A percentile compares a stretch with the other conserved stretches of the same genome.
Conservation (phyloP, 2,329 filamentous ascomycete genomes). For the Sporothrix pseudoabietina region DNA sequence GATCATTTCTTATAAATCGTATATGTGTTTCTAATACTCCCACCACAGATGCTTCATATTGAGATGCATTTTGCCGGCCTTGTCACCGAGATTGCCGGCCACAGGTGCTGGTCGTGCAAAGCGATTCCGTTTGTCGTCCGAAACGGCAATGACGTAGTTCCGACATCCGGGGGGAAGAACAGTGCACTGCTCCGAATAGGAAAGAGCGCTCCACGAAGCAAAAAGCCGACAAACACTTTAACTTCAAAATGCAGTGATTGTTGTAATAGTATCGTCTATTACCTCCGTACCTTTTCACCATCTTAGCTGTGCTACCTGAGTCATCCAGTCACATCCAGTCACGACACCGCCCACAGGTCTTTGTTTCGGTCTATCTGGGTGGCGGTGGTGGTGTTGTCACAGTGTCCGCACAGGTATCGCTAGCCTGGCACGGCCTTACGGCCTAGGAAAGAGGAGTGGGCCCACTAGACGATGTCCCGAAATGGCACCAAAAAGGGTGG, state of each 20-base stretch:
- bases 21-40: not conserved
- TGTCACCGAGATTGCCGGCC: not conserved
- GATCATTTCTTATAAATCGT: no score
- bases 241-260: not conserved
- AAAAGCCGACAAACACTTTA: not conserved
- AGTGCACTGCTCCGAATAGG: not conserved
- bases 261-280: not conserved
- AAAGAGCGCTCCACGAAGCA: not conserved
- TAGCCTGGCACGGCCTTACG: not conserved
- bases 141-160: conserved; percentile 25
- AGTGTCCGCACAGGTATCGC: conserved; percentile 2
- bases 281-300: not conserved
- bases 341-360: not conserved
- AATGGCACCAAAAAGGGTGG: not conserved
- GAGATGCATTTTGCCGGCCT: not conserved
- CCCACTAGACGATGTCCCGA: not conserved
- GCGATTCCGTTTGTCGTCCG: not conserved
- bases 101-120: not conserved
- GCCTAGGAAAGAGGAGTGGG: not conserved
- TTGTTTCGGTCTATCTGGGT: not conserved
- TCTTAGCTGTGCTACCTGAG: conserved; percentile 9
- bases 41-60: not conserved
- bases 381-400: conserved; percentile 2
- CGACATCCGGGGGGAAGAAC: not conserved
- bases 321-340: conserved; percentile 15